Percentiles rank a stretch among this genome's conserved stretches.
Conservation (phyloP, 495 filamentous ascomycete species). For the Talaromyces liani region DNA sequence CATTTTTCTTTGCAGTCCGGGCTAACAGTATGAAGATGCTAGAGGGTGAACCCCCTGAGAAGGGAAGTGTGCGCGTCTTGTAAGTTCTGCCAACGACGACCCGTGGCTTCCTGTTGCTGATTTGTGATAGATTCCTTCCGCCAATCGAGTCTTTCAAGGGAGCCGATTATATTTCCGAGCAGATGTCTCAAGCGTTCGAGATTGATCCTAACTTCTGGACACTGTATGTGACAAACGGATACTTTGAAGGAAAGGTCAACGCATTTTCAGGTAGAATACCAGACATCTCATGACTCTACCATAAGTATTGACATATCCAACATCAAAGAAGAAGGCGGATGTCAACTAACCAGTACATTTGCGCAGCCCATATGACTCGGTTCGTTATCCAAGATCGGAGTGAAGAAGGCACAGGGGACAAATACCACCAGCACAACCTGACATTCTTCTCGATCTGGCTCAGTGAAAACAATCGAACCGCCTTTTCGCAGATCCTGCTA, state of each 20-base stretch:
- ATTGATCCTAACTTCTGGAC: background rate
- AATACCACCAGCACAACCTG: background rate
- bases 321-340: background rate
- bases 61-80: background rate
- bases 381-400: background rate
- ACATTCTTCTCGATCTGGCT: background rate
- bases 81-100: background rate
- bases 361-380: background rate
- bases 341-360: background rate
- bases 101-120: background rate
- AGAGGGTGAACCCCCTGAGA: background rate
- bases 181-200: background rate
- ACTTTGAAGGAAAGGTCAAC: background rate
- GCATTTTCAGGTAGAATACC: background rate
- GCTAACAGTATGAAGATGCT: background rate
- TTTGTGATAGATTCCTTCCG: background rate
- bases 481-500: background rate
- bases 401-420: background rate
- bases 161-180: background rate
- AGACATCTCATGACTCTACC: background rate
- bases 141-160: background rate
- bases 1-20: background rate
- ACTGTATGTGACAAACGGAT: background rate
- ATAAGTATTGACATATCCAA: background rate
- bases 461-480: background rate